Evolutionary conservation across 257 asterid genomes (phyloP).

Genomic region (Scutellaria barbata): DNA sequence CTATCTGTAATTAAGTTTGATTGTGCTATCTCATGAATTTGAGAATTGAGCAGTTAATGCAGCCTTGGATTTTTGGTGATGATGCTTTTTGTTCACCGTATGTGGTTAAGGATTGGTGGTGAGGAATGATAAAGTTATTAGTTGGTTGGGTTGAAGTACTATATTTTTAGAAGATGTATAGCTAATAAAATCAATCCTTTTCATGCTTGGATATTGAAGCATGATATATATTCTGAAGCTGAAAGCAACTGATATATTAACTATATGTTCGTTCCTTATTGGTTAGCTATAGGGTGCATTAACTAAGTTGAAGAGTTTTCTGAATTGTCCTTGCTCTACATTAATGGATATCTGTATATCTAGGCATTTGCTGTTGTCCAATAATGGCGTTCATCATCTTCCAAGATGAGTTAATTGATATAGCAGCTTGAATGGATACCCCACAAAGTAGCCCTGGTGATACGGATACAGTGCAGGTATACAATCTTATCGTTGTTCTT

Average conservation of each 20-base stretch:
- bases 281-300: constrained; percentile 21
- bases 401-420: constrained; percentile 37
- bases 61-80: constrained; percentile 10
- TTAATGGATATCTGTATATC: constrained; percentile 19
- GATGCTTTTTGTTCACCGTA: constrained; percentile 6
- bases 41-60: constrained; percentile 17
- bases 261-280: neutral
- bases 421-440: constrained; percentile 57
- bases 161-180: neutral
- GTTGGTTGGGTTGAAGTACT: constrained; percentile 16
- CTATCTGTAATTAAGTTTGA: constrained; percentile 11
- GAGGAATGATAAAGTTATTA: constrained; percentile 5
- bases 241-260: constrained; percentile 11
- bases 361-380: constrained; percentile 36
- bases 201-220: constrained; percentile 11
- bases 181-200: neutral
- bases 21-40: constrained; percentile 14
- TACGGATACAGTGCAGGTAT: constrained; percentile 65
- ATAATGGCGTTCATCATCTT: constrained; percentile 35
- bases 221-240: constrained; percentile 16
- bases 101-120: constrained; percentile 26
- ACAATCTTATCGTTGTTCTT: constrained; percentile 20
- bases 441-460: constrained; percentile 55
- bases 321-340: constrained; percentile 15
- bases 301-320: constrained; percentile 22